Evolutionary conservation across 345 rosid genomes (phyloP).

Genomic region (Pugionium cornutum): DNA sequence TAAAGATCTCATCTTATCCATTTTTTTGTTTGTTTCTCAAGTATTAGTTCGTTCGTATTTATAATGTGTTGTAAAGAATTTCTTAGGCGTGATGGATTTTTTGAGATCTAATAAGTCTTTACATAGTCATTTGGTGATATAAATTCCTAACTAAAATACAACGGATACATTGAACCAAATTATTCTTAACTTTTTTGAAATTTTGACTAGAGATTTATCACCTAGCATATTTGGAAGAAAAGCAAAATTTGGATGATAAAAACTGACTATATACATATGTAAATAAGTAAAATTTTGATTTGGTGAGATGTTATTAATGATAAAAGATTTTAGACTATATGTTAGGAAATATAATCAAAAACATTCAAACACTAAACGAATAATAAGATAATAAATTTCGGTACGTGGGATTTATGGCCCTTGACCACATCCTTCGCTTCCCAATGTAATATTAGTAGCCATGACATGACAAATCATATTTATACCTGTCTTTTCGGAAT

Average conservation of each 20-base stretch:
- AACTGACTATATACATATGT: background rate
- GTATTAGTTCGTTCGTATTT: background rate
- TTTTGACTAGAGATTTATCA: background rate
- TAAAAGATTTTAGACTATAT: too few relatives aligned
- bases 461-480: too few relatives aligned
- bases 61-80: background rate
- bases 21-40: background rate
- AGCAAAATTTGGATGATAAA: background rate
- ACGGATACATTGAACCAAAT: background rate
- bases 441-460: too few relatives aligned
- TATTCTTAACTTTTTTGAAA: background rate
- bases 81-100: background rate
- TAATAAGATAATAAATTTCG: too few relatives aligned
- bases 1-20: constrained; percentile 8
- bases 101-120: constrained; percentile 9
- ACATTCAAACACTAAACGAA: too few relatives aligned
- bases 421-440: too few relatives aligned
- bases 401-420: too few relatives aligned
- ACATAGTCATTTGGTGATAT: constrained; percentile 2
- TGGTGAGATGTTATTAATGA: too few relatives aligned
- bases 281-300: too few relatives aligned
- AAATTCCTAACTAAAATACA: background rate
- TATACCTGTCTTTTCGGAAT: too few relatives aligned
- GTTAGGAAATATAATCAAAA: too few relatives aligned
- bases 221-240: background rate